phyloP scores from a whole-genome alignment of 306 rosid species.

The Abrus precatorius region DNA sequence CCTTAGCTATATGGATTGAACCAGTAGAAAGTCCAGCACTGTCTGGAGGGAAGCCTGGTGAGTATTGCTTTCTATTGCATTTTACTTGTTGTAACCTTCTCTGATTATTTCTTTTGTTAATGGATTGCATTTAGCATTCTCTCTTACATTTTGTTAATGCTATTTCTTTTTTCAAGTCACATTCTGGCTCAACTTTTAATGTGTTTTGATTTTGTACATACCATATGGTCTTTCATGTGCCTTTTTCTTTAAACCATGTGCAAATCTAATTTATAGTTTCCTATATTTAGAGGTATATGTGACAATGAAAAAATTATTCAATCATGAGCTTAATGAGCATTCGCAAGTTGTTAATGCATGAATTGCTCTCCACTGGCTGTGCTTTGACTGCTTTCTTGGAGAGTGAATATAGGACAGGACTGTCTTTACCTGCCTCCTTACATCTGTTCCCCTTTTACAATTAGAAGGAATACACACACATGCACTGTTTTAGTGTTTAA shows the following conservation, averaged over 20 bases:
- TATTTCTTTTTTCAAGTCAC: background rate
- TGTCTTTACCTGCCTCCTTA: slow-evolving; percentile 9
- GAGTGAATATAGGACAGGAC: no score
- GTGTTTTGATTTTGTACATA: background rate
- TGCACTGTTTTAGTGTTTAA: slow-evolving; percentile 2
- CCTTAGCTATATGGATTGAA: slow-evolving; percentile 84
- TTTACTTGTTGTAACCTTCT: background rate
- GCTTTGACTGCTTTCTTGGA: no score
- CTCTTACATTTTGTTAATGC: background rate
- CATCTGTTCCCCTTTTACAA: background rate
- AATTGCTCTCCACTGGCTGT: slow-evolving; percentile 5
- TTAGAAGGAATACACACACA: background rate
- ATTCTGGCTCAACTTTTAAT: background rate
- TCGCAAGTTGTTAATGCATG: background rate
- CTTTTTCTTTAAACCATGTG: background rate
- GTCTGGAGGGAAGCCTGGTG: slow-evolving; percentile 95
- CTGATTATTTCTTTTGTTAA: background rate
- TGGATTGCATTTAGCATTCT: background rate
- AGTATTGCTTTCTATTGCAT: slow-evolving; percentile 42
- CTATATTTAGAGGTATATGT: slow-evolving; percentile 1
- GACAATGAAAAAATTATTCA: background rate
- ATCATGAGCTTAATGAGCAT: background rate
- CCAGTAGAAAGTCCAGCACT: slow-evolving; percentile 90
- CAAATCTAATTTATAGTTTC: background rate
- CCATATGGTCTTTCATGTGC: background rate